Conservation (phyloP, 2,329 filamentous ascomycete species). For the Dryadomyces quercivorus region DNA sequence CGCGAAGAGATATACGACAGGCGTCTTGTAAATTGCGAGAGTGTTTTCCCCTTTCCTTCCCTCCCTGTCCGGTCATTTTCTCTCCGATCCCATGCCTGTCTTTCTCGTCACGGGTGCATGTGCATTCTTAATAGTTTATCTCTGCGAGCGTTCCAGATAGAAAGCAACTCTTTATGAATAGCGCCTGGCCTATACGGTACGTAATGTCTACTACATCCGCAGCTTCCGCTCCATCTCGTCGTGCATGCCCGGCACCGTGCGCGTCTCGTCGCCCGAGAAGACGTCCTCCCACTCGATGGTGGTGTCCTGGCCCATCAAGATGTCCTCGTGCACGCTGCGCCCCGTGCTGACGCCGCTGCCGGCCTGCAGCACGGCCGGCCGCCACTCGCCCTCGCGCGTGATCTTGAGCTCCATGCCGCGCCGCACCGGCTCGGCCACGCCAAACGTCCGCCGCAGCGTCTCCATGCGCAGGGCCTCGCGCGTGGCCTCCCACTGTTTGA, state of each 20-base stretch:
- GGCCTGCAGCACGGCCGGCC: constrained; percentile 57
- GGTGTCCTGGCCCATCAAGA: constrained; percentile 66
- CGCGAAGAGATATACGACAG: background rate
- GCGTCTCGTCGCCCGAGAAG: constrained; percentile 66
- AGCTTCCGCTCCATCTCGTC: constrained; percentile 90
- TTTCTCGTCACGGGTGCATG: no score
- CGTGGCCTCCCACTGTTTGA: constrained; percentile 80
- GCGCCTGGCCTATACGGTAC: no score
- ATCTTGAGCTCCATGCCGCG: constrained; percentile 94
- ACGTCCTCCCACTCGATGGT: constrained; percentile 89
- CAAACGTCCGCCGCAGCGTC: constrained; percentile 73
- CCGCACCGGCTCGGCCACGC: constrained; percentile 83
- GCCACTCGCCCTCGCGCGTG: constrained; percentile 66
- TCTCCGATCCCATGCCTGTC: no score
- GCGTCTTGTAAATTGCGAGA: background rate
- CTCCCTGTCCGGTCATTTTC: background rate
- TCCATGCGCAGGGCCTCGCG: constrained; percentile 85
- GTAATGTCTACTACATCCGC: constrained; percentile 64
- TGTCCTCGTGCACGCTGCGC: constrained; percentile 70
- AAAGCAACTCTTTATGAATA: no score
- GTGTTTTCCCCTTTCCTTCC: background rate
- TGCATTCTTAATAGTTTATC: no score
- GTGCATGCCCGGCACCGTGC: constrained; percentile 62
- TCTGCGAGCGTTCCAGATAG: no score
- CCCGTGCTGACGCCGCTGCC: constrained; percentile 20